Base-by-base conservation (phyloP, 441 rosid species). In the Adansonia grandidieri region DNA sequence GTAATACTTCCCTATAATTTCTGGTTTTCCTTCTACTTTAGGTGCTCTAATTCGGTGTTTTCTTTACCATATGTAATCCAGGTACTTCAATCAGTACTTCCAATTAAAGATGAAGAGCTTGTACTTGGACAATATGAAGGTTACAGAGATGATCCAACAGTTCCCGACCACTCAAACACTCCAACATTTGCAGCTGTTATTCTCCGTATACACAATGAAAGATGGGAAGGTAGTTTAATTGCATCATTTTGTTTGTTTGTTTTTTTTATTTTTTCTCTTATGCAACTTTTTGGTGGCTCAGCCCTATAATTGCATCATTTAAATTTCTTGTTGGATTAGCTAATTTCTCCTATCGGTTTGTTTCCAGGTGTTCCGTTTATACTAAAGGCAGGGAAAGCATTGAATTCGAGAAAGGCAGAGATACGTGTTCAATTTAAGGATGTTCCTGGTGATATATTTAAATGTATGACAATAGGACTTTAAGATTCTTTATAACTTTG, bases 391-490 rank as follows among this genome's bases (percentile, higher is more conserved):
- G 98, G 99, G 77, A 96, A 94, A 85, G 98, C 99, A 79, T 82
- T 96, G 77, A 88, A 87, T 82, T 96, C 99, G 61, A 91, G 95
- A 83, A 96, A 96, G 88, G 98, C 99, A 48, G 98, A 93, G 87
- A 96, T 94, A 77, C 97, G 98, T 7, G 84, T 96, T 85, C 98
- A 94, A 86, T 96, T 96, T 80, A 96, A 93, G 88, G 99, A 96
- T 82, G 97, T 93, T 85, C 99, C 99, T 48, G 98, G 98, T 9
- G 98, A 96, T 85, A 96, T 96, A 78, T 96, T 89, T 87, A 92
- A 79, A 89, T 89, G 99, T 96, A 91, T 54, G 91, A 15, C 54
- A 1, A 60, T 73, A 28, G 48, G 75, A 28, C 54, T 78, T 56
- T 11, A 42, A 54, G 76, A 73, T 66, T 76, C 61, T 57, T 66